Evolutionary conservation across 139 green algal species (phyloP), one percentile per base, ranked within the genome.

Genomic region (Tetradesmus obliquus): DNA sequence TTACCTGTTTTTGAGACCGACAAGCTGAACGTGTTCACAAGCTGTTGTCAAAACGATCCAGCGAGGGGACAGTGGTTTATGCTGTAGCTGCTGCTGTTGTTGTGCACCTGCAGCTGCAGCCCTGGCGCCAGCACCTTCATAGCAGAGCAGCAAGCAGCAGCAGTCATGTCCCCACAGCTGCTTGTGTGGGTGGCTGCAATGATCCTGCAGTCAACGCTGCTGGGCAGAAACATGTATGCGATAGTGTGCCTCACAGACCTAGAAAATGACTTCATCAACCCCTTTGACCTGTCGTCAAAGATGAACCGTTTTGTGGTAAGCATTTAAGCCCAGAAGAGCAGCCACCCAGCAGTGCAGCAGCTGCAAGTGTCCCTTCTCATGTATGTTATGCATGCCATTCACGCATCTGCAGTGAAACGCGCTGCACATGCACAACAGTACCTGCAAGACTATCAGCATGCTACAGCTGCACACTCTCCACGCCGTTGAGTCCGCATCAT

Each of bases 211-310:
- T 92, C 92, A 17, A 94, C 82, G 3, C 62, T 98, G 17, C 86
- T 98, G 17, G 96, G 96, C 24, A 93, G 95, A 5, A 93, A 79
- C 45, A 97, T 98, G 96, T 97, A 97, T 79, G 82, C 84, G 94
- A 93, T 99, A 5, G 96, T 99, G 22, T 95, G 93, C 13, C 88
- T 99, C 1, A 96, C 96, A 8, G 97, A 99, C 82, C 89, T 99
- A 15, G 97, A 99, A 82, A 96, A 96, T 51, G 97, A 99, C 72
- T 97, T 97, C 87, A 96, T 99, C 53, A 99, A 99, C 86, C 97
- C 97, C 0, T 97, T 98, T 84, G 97, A 99, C 84, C 92, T 97
- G 0, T 94, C 95, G 7, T 84, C 69, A 24, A 95, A 91, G 32
- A 90, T 98, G 69, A 99, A 99, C 92, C 88, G 72, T 24, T 95